Evolutionary conservation across 768 basidiomycete genomes (phyloP).

Genomic region (Lactifluus subvellereus): DNA sequence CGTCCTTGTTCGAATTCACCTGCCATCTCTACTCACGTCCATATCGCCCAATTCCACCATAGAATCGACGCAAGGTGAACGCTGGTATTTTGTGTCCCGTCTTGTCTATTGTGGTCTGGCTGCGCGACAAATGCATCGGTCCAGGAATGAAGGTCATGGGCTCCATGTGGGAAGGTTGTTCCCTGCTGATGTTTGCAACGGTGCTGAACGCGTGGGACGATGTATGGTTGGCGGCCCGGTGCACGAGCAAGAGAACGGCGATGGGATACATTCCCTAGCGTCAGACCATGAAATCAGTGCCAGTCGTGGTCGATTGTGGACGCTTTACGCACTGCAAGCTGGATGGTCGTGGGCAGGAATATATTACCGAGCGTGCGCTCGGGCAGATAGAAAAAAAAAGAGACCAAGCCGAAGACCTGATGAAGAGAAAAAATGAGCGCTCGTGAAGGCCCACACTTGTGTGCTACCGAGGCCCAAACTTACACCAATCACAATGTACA

Average conservation of each 20-base stretch:
- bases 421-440: background rate
- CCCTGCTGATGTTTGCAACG: background rate
- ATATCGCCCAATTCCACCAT: background rate
- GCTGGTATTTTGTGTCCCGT: background rate
- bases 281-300: background rate
- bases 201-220: background rate
- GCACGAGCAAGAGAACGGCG: background rate
- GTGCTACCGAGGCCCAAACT: background rate
- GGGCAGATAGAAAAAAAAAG: background rate
- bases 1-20: background rate
- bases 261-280: background rate
- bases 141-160: background rate
- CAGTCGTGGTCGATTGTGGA: background rate
- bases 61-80: background rate
- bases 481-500: slow-evolving; percentile 9
- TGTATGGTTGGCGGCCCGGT: background rate
- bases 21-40: background rate
- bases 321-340: background rate
- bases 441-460: background rate
- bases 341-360: background rate
- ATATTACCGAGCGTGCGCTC: background rate
- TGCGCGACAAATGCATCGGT: background rate
- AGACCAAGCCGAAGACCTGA: background rate
- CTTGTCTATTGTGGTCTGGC: background rate
- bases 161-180: background rate